Conservation (phyloP, 495 filamentous ascomycete species). For the Hypoxylon lenormandii region DNA sequence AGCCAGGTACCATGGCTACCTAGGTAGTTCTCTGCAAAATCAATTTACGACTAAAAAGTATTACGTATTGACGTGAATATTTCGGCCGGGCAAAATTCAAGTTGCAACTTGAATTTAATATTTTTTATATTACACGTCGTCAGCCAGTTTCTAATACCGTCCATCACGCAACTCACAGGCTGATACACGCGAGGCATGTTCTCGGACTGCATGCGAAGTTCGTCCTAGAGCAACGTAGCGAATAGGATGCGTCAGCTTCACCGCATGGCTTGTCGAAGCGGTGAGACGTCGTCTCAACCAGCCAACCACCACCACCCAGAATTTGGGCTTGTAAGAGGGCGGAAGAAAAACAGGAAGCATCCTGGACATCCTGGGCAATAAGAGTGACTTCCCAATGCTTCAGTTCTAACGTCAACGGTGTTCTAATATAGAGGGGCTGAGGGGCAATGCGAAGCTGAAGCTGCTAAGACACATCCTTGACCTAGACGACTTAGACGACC, state of each 20-base stretch:
- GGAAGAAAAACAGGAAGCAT: conserved; percentile 16
- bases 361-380: conserved; percentile 16
- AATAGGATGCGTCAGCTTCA: conserved; percentile 32
- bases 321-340: conserved; percentile 1
- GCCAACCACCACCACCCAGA: background rate
- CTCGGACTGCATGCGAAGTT: conserved; percentile 25
- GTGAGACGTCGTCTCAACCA: conserved; percentile 34
- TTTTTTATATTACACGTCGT: conserved; percentile 34
- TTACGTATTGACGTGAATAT: conserved; percentile 14
- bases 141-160: conserved; percentile 11
- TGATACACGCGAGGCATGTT: conserved; percentile 15
- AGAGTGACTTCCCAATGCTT: background rate
- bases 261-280: conserved; percentile 38
- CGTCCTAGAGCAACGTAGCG: conserved; percentile 13
- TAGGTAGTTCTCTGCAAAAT: too few species aligned
- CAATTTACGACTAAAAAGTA: conserved; percentile 1
- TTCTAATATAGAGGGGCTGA: conserved; percentile 31
- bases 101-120: conserved; percentile 22
- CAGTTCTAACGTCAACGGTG: conserved; percentile 14
- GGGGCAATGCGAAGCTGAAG: conserved; percentile 37
- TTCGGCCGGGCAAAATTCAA: conserved; percentile 18
- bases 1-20: conserved; percentile 5
- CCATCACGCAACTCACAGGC: background rate
- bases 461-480: conserved; percentile 29
- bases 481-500: too few species aligned